Base-by-base conservation (phyloP, 1,284 basidiomycete species). In the Ceratobasidium sp. region DNA sequence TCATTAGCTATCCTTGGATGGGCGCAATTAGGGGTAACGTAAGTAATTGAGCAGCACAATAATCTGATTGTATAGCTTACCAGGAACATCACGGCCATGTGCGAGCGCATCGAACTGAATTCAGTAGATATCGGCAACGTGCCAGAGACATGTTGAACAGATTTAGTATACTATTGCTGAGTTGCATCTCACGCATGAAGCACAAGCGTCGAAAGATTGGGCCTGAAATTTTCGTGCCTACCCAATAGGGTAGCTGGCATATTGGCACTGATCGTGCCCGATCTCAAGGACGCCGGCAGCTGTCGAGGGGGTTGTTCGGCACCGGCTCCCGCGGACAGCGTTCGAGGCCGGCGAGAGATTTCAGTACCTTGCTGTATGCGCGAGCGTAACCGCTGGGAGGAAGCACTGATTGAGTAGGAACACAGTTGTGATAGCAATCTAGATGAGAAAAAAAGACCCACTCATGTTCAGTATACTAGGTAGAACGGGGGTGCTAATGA, bases 1-100 rank as follows among this genome's bases (percentile, higher is more conserved):
- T 52, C 60, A 31, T 64, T 47, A 40, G 60, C 60, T 35, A 52
- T 64, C 8, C 31, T 27, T 40, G 57, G 60, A 29, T 64, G 52
- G 47, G 47, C 60, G 32, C 8, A n/a, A 34, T 45, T 43, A 34
- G 60, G 25, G 60, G 60, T 64, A 52, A 49, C 60, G 47, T 64
- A 64, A 64, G 40, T 60, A 20, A 32, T 27, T 45, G 5, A 38
- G 50, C 58, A 50, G 27, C 31, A 64, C 45, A 64, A 64, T 52
- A 20, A 20, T 47, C 7, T 47, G 22, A 20, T 47, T 6, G 10
- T 12, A 47, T 22, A 3, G 32, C 60, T 35, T 29, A 31, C 58
- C 31, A 47, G 25, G 10, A 20, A 25, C 31, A 64, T 64, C 60
- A 64, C 60, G 60, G 60, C 22, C 42, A 25, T 42, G 42, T 17